A percentile compares a stretch with the other conserved stretches of the same genome.
phyloP scores from a whole-genome alignment of 495 filamentous ascomycete genomes.

The Aeminium ludgeri region DNA sequence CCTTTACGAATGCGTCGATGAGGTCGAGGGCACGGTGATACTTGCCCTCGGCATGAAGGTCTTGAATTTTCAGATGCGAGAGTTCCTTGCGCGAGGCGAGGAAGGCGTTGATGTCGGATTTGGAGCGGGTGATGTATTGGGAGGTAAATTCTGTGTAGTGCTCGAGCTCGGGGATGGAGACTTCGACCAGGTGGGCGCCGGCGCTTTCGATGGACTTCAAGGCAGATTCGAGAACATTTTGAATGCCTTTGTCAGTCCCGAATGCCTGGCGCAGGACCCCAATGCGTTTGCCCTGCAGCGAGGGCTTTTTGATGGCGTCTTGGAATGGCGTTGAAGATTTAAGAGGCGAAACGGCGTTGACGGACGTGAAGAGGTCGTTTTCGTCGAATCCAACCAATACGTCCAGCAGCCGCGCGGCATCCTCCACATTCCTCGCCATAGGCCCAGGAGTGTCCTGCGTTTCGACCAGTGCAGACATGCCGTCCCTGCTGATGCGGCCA shows the following conservation, averaged over 20 bases:
- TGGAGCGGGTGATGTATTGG: constrained; percentile 17
- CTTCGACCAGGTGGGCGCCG: constrained; percentile 18
- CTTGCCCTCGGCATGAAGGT: not conserved
- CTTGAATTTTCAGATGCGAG: constrained; percentile 9
- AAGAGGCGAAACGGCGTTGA: not conserved
- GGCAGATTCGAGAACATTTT: constrained; percentile 16
- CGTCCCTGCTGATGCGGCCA: constrained; percentile 12
- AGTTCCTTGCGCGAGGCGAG: constrained; percentile 17
- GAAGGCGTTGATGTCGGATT: constrained; percentile 24
- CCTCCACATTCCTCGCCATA: constrained; percentile 5
- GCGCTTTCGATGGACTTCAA: constrained; percentile 12
- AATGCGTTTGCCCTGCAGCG: constrained; percentile 15
- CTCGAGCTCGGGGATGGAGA: constrained; percentile 22
- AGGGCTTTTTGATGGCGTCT: constrained; percentile 1
- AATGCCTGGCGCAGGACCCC: constrained; percentile 21
- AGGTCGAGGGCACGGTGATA: constrained; percentile 9
- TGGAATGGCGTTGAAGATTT: not conserved
- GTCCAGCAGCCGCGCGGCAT: constrained; percentile 7
- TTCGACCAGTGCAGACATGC: constrained; percentile 7
- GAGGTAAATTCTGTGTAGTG: constrained; percentile 20
- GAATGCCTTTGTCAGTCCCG: constrained; percentile 18
- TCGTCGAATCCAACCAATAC: constrained; percentile 7
- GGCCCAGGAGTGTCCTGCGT: constrained; percentile 9
- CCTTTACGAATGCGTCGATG: constrained; percentile 3
- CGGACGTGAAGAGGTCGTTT: not conserved